Evolutionary conservation across 176 grass and related monocot genomes (phyloP), one percentile per base, ranked within the genome.

Genomic region (Paspalum vaginatum): DNA sequence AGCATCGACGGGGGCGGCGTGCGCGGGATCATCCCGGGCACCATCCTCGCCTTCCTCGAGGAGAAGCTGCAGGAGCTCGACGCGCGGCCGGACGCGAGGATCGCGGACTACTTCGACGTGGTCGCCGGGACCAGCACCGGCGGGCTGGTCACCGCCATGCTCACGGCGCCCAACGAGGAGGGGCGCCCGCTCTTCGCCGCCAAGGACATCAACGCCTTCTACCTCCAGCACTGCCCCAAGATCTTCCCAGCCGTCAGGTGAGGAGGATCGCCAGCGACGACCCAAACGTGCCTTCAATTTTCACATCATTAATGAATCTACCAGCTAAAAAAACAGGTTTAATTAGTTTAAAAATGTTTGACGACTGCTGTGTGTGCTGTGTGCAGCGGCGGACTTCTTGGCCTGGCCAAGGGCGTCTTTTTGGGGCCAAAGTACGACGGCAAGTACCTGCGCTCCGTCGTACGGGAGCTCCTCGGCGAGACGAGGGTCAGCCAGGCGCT

Each of bases 41-140:
- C 89, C 40, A 79, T 91, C 72, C 67, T 91, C 48, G 73, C 45
- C 9, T 85, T 78, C 82, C 82, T 91, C 45, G 85, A 91, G 39
- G 73, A 76, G 9, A 85, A 88, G 60, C 89, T 91, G 38, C 81
- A 89, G 48, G 67, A 70, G 70, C 2, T 80, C 0, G 81, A 89
- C 0, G 70, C 63, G 0, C 46, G 81, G 0, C 46, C 63, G 0
- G 56, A 59, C 1, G 49, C 5, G 8, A 64, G 87, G 57, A 12
- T 97, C 4, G 68, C 82, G 0, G 88, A 94, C 25, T 97, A 97
- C 46, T 97, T 97, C 75, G 91, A 97, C 48, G 81, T 97, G n/a
- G 74, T 97, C 52, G 82, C 89, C 17, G 91, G 91, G 66, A 97
- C 80, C 0, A 92, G 89, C 85, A 97, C 89, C 11, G 91, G 89